phyloP scores from a whole-genome alignment of 257 asterid species.

The Solanum phureja region DNA sequence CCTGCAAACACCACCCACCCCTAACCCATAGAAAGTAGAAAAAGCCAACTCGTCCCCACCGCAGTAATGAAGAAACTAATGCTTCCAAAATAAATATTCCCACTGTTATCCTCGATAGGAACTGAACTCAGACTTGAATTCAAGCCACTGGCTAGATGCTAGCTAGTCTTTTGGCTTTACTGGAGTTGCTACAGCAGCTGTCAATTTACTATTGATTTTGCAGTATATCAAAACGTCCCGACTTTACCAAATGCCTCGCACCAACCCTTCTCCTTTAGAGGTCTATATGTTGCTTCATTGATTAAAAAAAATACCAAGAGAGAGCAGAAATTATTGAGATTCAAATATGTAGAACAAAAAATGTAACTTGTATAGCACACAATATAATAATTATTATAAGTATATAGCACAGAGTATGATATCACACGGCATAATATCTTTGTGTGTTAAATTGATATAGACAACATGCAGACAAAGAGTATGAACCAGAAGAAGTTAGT shows the following conservation, averaged over 20 bases:
- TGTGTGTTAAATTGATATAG: background rate
- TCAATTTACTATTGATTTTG: background rate
- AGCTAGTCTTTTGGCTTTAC: background rate
- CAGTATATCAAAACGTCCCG: background rate
- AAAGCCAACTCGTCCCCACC: background rate
- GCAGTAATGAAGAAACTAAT: background rate
- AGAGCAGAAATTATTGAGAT: background rate
- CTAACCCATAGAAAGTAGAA: background rate
- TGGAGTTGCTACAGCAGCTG: background rate
- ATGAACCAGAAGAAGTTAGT: background rate
- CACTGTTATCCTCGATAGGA: background rate
- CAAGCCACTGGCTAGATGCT: background rate
- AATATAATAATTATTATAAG: background rate
- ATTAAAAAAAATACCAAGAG: background rate
- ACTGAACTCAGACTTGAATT: background rate
- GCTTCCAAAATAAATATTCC: background rate
- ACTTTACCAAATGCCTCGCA: background rate
- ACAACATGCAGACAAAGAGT: background rate
- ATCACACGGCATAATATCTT: background rate
- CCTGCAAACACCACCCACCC: background rate
- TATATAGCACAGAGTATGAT: background rate
- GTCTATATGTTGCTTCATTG: background rate
- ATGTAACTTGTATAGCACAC: background rate
- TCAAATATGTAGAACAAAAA: background rate
- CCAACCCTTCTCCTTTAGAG: background rate